These are phyloP conservation scores for Dendrobium catenatum DNA, from an alignment of 106 monocot genomes.

Conservation along the genomic window DNA sequence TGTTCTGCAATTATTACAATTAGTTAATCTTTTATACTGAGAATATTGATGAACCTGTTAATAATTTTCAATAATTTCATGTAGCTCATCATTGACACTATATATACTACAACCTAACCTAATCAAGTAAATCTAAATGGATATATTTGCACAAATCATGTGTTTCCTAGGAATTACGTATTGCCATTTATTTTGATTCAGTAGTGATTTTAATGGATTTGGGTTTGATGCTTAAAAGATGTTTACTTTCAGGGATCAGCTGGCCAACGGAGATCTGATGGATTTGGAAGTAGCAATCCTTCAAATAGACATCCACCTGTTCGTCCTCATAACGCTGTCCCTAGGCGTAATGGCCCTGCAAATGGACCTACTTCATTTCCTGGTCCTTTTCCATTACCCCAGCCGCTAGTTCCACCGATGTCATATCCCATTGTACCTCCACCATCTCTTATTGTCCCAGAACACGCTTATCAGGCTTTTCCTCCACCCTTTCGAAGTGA, in stretches of 20 bases:
- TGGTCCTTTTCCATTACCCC: constrained; percentile 40
- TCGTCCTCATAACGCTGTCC: constrained; percentile 42
- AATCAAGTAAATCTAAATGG: not conserved
- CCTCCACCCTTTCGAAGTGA: constrained; percentile 52
- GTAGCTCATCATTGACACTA: not conserved
- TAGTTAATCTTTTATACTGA: not conserved
- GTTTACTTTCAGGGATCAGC: constrained; percentile 47
- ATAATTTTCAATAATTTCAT: not conserved
- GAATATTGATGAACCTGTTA: not conserved
- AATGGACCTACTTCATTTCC: constrained; percentile 48
- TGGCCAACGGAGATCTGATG: constrained; percentile 44
- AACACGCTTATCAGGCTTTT: constrained; percentile 51
- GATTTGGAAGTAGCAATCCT: constrained; percentile 39
- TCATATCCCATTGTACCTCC: constrained; percentile 38
- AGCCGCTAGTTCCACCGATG: constrained; percentile 44
- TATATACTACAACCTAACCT: not conserved
- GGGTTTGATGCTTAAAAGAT: not conserved
- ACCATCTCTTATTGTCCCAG: constrained; percentile 41
- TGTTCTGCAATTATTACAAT: not conserved
- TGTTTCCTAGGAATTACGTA: not conserved
- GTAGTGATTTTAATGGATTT: not conserved
- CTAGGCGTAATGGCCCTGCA: constrained; percentile 35
- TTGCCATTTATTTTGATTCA: not conserved
- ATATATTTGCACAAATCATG: not conserved
- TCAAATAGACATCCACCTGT: constrained; percentile 39